A percentile compares a stretch with the other conserved stretches of the same genome.
These are phyloP conservation scores for Podila epigama DNA, from an alignment of 192 early-diverging fungal species.

Conservation along the genomic window DNA sequence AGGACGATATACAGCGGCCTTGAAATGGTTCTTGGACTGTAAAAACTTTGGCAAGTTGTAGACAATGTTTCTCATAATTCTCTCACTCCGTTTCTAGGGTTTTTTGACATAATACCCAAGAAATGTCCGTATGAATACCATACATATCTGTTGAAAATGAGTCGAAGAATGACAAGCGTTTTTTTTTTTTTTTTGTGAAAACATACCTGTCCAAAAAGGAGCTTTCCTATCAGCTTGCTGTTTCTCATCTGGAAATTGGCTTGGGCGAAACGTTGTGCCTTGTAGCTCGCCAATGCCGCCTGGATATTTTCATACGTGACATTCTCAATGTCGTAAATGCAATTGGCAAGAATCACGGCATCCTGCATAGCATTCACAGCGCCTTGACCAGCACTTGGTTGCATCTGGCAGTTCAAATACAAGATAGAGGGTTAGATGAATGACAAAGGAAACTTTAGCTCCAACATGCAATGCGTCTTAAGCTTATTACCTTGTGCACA, in stretches of 20 bases:
- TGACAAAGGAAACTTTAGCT: background rate
- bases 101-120: background rate
- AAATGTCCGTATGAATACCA: background rate
- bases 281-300: background rate
- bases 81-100: background rate
- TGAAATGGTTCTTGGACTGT: background rate
- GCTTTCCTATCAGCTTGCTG: background rate
- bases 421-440: background rate
- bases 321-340: conserved; percentile 11
- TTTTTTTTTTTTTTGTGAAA: too few species aligned
- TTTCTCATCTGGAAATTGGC: background rate
- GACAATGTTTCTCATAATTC: background rate
- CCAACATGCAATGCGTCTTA: background rate
- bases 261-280: background rate
- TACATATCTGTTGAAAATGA: background rate
- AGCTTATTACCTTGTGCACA: background rate
- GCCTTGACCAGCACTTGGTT: conserved; percentile 2
- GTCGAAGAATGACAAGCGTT: background rate
- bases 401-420: background rate
- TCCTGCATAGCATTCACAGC: conserved; percentile 30
- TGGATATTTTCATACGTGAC: conserved; percentile 11
- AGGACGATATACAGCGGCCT: background rate
- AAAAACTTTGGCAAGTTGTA: background rate
- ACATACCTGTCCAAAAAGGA: background rate
- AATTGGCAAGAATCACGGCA: conserved; percentile 14